Evolutionary conservation across 768 basidiomycete species (phyloP).

Genomic region (Peribolospora baueri): DNA sequence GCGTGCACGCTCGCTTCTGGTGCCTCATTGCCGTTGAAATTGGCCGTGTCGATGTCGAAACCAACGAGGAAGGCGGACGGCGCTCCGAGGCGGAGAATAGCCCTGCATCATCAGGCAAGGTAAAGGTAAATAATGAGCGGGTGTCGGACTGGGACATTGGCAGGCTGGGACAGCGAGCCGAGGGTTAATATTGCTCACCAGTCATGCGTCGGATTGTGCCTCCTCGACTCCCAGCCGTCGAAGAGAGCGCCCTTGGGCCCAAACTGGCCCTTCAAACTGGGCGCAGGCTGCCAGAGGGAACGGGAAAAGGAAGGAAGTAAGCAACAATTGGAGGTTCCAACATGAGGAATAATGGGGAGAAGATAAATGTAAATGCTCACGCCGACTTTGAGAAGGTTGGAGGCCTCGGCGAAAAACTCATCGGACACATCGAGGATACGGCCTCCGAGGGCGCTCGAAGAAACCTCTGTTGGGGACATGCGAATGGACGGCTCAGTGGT

Average conservation of each 20-base stretch:
- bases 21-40: slow-evolving; percentile 55
- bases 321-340: background rate
- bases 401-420: slow-evolving; percentile 82
- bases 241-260: slow-evolving; percentile 84
- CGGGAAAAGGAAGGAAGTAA: background rate
- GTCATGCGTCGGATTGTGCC: slow-evolving; percentile 71
- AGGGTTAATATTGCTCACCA: slow-evolving; percentile 32
- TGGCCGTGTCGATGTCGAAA: slow-evolving; percentile 83
- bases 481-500: no score
- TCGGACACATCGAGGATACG: slow-evolving; percentile 55
- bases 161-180: background rate
- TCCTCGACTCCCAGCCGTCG: slow-evolving; percentile 77
- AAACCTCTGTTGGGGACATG: slow-evolving; percentile 38
- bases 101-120: slow-evolving; percentile 28
- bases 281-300: slow-evolving; percentile 37
- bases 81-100: slow-evolving; percentile 66
- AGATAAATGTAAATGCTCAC: slow-evolving; percentile 23
- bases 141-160: background rate
- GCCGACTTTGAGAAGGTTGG: slow-evolving; percentile 55
- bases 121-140: background rate
- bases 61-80: slow-evolving; percentile 40
- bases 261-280: slow-evolving; percentile 80
- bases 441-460: slow-evolving; percentile 61
- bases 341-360: background rate
- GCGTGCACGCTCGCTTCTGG: slow-evolving; percentile 56